Base-by-base conservation (phyloP, 192 early-diverging fungal species). In the Coemansia sp. region DNA sequence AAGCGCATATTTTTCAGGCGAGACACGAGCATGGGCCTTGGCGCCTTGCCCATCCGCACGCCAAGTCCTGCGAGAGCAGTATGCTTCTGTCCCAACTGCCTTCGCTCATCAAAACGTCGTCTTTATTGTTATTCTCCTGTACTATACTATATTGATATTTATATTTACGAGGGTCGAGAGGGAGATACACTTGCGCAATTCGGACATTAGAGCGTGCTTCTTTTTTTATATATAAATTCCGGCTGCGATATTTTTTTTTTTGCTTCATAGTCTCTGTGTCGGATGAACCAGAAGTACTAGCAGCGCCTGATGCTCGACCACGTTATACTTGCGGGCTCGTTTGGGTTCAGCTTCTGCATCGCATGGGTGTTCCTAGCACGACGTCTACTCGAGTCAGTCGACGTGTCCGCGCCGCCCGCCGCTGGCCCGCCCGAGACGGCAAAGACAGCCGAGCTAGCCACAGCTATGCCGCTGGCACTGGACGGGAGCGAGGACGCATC, bases 331-430 rank as follows among this genome's bases (percentile, higher is more conserved):
- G 70, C 80, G 42, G 86, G 83, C 38, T 90, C 88, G 35, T 89
- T 87, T 65, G 77, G 78, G 40, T 58, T 89, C 11, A 90, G 90
- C 73, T 93, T 91, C 71, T 79, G 86, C n/a, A 68, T 90, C 41
- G 91, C 88, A 29, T 90, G 89, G 86, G 61, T 85, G 15, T 93
- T 91, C 60, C 77, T 93, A 7, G 85, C 89, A 38, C 83, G 89
- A 42, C 85, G 86, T 32, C 80, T 93, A 59, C 87, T 90, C 59
- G 84, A 83, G 68, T 89, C 90, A 58, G 91, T 90, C 65, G 90
- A 88, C 42, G 86, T 84, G 36, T 73, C 77, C 17, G 68, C 72
- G 20, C 6, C 51, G 7, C 65, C 76, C 4, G 71, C 67, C 1
- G 45, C 70, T 0, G 74, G 67, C 0, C 74, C 77, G 17, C 40